These are phyloP conservation scores for Yarrowia sp. DNA, from an alignment of 805 yeast species.

Conservation along the genomic window DNA sequence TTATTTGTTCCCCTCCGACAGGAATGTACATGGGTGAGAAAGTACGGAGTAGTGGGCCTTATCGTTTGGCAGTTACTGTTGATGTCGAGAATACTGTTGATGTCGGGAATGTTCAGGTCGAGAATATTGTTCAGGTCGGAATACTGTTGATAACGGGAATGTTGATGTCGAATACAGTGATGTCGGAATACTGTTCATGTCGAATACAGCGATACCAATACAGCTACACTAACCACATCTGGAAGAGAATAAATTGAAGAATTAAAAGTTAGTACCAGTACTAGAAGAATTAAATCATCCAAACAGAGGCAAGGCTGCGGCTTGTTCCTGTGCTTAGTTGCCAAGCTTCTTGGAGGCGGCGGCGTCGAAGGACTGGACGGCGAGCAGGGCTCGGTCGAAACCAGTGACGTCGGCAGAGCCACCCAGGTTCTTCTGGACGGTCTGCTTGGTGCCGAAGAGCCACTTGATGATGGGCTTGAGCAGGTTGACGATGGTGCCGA, in stretches of 20 bases:
- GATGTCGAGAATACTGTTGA: no score
- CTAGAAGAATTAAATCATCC: not conserved
- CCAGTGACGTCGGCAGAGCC: not conserved
- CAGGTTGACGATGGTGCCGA: slow-evolving; percentile 20
- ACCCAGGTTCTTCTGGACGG: slow-evolving; percentile 17
- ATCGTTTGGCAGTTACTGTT: no score
- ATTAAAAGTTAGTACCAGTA: slow-evolving; percentile 12
- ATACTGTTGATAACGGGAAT: no score
- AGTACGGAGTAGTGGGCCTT: no score
- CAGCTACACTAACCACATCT: no score
- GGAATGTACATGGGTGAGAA: no score
- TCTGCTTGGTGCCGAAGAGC: slow-evolving; percentile 16
- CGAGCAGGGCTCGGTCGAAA: slow-evolving; percentile 22
- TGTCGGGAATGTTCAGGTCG: no score
- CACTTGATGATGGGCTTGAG: slow-evolving; percentile 20
- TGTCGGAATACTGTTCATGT: no score
- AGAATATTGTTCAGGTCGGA: no score
- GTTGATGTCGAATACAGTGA: no score
- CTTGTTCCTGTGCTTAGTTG: slow-evolving; percentile 12
- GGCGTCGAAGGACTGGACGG: slow-evolving; percentile 19
- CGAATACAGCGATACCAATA: no score
- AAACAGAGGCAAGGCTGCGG: slow-evolving; percentile 10
- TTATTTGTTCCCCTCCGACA: no score
- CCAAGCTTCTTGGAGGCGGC: slow-evolving; percentile 18
- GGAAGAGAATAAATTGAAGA: not conserved